Evolutionary conservation across 805 yeast genomes (phyloP).

Genomic region (Wickerhamiella cacticola): DNA sequence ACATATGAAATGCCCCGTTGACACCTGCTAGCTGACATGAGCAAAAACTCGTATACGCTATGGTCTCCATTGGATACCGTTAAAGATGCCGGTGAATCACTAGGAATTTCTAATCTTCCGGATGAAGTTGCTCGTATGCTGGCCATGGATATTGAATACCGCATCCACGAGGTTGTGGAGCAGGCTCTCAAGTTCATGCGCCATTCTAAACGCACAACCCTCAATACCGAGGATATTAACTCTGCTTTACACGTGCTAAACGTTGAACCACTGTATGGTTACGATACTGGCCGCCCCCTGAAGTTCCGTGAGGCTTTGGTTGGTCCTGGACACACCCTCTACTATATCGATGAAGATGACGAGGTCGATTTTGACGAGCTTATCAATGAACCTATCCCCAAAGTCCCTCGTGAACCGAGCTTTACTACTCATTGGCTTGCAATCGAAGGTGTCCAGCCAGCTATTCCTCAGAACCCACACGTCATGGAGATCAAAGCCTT

Average conservation of each 20-base stretch:
- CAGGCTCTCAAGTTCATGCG: conserved; percentile 94
- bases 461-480: conserved; percentile 91
- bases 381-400: conserved; percentile 87
- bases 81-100: conserved; percentile 84
- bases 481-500: conserved; percentile 57
- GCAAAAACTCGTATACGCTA: conserved; percentile 59
- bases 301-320: conserved; percentile 78
- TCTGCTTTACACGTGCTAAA: conserved; percentile 74
- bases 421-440: conserved; percentile 94
- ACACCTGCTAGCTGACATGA: conserved; percentile 1
- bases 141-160: conserved; percentile 98
- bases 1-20: too few species aligned
- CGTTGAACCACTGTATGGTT: conserved; percentile 59
- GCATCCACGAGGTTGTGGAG: conserved; percentile 89
- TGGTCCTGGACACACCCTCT: conserved; percentile 86
- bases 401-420: conserved; percentile 83
- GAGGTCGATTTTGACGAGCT: conserved; percentile 90
- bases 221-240: conserved; percentile 71
- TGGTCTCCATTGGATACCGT: conserved; percentile 99
- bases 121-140: conserved; percentile 89
- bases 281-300: conserved; percentile 43
- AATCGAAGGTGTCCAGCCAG: conserved; percentile 96
- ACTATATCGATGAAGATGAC: conserved; percentile 78
- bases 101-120: conserved; percentile 62
- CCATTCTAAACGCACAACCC: conserved; percentile 72